Conservation (phyloP, 345 rosid species). For the Dimocarpus longan region DNA sequence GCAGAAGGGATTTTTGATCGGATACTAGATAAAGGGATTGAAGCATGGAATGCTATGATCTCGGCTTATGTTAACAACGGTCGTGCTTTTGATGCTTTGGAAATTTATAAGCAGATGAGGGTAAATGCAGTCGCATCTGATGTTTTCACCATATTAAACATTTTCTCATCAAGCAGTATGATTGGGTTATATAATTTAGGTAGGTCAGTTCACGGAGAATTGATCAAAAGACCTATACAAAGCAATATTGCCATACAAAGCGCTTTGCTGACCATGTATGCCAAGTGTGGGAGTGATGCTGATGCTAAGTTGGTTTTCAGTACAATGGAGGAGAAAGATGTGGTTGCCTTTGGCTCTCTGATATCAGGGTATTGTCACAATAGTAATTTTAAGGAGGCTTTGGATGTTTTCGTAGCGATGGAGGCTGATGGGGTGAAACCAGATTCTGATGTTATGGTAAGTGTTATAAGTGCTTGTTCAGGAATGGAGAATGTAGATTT, state of each 20-base stretch:
- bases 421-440: slow-evolving; percentile 46
- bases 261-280: slow-evolving; percentile 60
- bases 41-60: slow-evolving; percentile 75
- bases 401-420: slow-evolving; percentile 50
- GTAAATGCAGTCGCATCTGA: slow-evolving; percentile 41
- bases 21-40: slow-evolving; percentile 47
- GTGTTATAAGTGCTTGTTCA: slow-evolving; percentile 53
- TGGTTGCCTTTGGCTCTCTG: slow-evolving; percentile 74
- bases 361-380: slow-evolving; percentile 72
- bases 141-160: slow-evolving; percentile 60
- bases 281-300: slow-evolving; percentile 44
- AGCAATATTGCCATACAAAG: slow-evolving; percentile 44
- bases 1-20: slow-evolving; percentile 57
- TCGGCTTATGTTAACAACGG: slow-evolving; percentile 60
- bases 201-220: slow-evolving; percentile 64
- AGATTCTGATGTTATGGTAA: slow-evolving; percentile 67
- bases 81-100: slow-evolving; percentile 41
- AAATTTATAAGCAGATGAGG: slow-evolving; percentile 52
- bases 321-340: slow-evolving; percentile 53
- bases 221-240: slow-evolving; percentile 54
- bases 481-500: slow-evolving; percentile 49
- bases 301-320: slow-evolving; percentile 55
- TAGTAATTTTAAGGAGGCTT: slow-evolving; percentile 54
- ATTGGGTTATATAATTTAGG: slow-evolving; percentile 48
- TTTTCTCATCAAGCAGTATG: slow-evolving; percentile 53